Evolutionary conservation across 2,329 filamentous ascomycete species (phyloP), one percentile per base, ranked within the genome.

Genomic region (Macrophomina phaseolina): DNA sequence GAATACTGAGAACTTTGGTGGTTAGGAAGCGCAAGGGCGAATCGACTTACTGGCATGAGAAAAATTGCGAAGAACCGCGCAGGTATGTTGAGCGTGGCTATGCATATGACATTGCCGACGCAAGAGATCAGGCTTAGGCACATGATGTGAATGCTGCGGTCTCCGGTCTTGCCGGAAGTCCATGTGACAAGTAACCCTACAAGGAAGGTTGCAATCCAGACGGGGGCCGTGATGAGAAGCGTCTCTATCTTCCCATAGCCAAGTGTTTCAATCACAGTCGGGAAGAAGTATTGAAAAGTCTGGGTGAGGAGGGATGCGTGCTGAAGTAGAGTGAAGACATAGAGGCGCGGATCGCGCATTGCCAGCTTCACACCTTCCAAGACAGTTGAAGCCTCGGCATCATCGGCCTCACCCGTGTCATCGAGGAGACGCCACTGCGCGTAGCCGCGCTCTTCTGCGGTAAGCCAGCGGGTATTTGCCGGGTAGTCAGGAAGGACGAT

Each of bases 211-310:
- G 76, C 83, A 67, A 84, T 84, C 86, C 86, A 89, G 0, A 86
- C 84, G 0, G 85, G 85, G 0, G 81, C 85, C 1, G 86, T 88
- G n/a, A 88, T 79, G 64, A 86, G 82, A 0, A 89, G 78, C 0
- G 87, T 88, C 14, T 80, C 76, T 53, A 87, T 84, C 30, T 77
- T 82, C 7, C 81, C 79, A 73, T 87, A 90, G 0, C 86, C 86
- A 0, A 90, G 81, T 0, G 86, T 89, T 51, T 86, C 81, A 1
- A 90, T 85, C 48, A 90, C 88, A 0, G 83, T 86, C 0, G 88
- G 88, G 76, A 90, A 90, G 78, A 89, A 89, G 72, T 89, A 89
- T 53, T 88, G 86, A 71, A 89, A 89, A 4, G 84, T 85, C 71
- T 87, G 84, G 0, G 82, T 81, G 1, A 86, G 75, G 16, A 86